These are phyloP conservation scores for Xerocomellus chrysenteron DNA, from an alignment of 768 basidiomycete genomes.

Conservation along the genomic window DNA sequence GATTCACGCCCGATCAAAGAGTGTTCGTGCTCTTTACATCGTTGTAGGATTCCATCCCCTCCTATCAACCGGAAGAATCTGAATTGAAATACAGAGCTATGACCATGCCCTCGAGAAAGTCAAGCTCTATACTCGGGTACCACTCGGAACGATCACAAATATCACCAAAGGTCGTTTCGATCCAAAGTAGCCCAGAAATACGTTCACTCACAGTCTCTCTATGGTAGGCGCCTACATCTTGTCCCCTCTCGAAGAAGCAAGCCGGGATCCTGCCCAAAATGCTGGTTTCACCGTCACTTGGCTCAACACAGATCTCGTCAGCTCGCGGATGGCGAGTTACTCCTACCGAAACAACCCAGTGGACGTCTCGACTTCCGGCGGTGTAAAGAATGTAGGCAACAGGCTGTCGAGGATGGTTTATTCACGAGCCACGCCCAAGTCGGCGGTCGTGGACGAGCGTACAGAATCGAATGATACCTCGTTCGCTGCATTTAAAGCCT, in stretches of 20 bases:
- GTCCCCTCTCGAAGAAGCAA: slow-evolving; percentile 89
- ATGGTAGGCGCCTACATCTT: slow-evolving; percentile 87
- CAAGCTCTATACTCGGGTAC: slow-evolving; percentile 84
- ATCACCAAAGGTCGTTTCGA: slow-evolving; percentile 69
- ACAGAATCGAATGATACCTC: slow-evolving; percentile 39
- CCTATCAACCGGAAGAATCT: neutral
- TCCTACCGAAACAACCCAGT: slow-evolving; percentile 72
- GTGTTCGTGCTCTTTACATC: slow-evolving; percentile 63
- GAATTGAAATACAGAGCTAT: slow-evolving; percentile 60
- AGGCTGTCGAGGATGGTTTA: slow-evolving; percentile 18
- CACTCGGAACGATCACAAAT: slow-evolving; percentile 72
- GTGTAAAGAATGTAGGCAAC: slow-evolving; percentile 7
- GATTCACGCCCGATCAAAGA: slow-evolving; percentile 23
- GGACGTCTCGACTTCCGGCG: slow-evolving; percentile 6
- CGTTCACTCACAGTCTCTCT: neutral
- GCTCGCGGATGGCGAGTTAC: slow-evolving; percentile 79
- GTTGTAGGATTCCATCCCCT: slow-evolving; percentile 51
- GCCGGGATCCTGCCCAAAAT: slow-evolving; percentile 85
- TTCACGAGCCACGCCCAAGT: slow-evolving; percentile 11
- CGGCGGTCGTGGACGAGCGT: slow-evolving; percentile 37
- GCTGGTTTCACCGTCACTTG: slow-evolving; percentile 86
- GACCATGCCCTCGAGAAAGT: slow-evolving; percentile 94
- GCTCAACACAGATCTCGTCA: slow-evolving; percentile 63
- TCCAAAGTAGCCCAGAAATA: neutral
- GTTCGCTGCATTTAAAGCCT: slow-evolving; percentile 76